These are phyloP conservation scores for Piedraia hortae DNA, from an alignment of 2,329 filamentous ascomycete genomes.

Conservation along the genomic window DNA sequence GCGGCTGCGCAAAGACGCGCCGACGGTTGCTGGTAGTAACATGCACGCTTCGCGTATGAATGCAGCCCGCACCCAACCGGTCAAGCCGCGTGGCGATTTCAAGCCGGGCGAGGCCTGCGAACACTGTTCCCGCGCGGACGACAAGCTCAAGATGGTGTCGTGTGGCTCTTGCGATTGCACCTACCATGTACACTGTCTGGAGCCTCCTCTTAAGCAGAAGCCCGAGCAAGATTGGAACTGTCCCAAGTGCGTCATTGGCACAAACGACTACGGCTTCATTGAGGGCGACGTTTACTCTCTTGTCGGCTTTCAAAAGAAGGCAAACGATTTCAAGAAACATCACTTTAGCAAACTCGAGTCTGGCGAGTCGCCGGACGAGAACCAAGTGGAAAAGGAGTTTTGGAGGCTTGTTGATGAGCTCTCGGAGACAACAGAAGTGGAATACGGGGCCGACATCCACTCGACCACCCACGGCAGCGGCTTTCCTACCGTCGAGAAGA, in stretches of 20 bases:
- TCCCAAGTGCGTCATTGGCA: slow-evolving; percentile 76
- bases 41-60: slow-evolving; percentile 56
- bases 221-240: slow-evolving; percentile 90
- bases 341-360: slow-evolving; percentile 45
- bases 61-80: slow-evolving; percentile 32
- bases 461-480: slow-evolving; percentile 93
- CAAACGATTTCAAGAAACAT: slow-evolving; percentile 74
- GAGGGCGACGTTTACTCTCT: slow-evolving; percentile 89
- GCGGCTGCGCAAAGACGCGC: slow-evolving; percentile 57
- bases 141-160: slow-evolving; percentile 39
- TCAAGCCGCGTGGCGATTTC: slow-evolving; percentile 27
- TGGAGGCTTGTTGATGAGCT: slow-evolving; percentile 86
- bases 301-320: slow-evolving; percentile 86
- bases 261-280: slow-evolving; percentile 90
- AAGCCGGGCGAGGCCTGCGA: slow-evolving; percentile 47
- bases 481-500: slow-evolving; percentile 78
- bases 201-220: slow-evolving; percentile 54
- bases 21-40: slow-evolving; percentile 82
- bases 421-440: slow-evolving; percentile 87
- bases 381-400: slow-evolving; percentile 89
- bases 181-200: slow-evolving; percentile 68
- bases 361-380: slow-evolving; percentile 59
- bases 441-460: slow-evolving; percentile 94
- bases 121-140: slow-evolving; percentile 54
- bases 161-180: slow-evolving; percentile 84